Evolutionary conservation across 805 yeast genomes (phyloP).

Genomic region (Hanseniaspora jakobsenii): DNA sequence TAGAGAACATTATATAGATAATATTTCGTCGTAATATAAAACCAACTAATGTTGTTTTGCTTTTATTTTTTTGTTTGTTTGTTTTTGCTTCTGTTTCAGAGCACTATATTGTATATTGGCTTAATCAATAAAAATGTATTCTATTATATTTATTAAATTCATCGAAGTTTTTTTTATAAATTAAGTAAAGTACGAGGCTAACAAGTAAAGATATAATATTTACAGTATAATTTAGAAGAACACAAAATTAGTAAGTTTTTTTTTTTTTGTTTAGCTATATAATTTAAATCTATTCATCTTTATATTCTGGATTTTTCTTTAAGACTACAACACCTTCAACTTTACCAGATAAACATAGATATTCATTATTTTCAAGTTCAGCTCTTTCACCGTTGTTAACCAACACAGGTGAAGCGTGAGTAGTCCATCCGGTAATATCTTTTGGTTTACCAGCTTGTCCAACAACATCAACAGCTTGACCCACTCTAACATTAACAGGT

Average conservation of each 20-base stretch:
- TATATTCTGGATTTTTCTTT: slow-evolving; percentile 77
- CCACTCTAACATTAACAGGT: slow-evolving; percentile 93
- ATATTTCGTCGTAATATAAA: no score
- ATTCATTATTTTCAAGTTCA: slow-evolving; percentile 82
- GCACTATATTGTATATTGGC: no score
- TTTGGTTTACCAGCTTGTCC: slow-evolving; percentile 99
- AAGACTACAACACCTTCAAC: slow-evolving; percentile 90
- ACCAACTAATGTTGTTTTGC: no score
- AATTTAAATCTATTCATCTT: slow-evolving; percentile 39
- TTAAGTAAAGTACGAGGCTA: no score
- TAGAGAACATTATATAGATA: no score
- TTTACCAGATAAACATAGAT: slow-evolving; percentile 64
- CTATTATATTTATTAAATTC: no score
- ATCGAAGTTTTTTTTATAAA: no score
- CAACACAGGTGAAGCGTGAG: slow-evolving; percentile 93
- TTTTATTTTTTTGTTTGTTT: background rate
- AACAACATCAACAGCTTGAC: slow-evolving; percentile 96
- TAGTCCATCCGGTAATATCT: slow-evolving; percentile 98
- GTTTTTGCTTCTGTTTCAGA: no score
- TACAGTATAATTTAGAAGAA: no score
- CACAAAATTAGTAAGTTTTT: background rate
- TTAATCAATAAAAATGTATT: no score
- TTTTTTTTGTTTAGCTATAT: background rate
- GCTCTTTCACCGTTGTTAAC: slow-evolving; percentile 92
- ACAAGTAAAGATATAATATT: no score